Conservation (phyloP, 2,329 filamentous ascomycete genomes). For the Cladophialophora immunda region DNA sequence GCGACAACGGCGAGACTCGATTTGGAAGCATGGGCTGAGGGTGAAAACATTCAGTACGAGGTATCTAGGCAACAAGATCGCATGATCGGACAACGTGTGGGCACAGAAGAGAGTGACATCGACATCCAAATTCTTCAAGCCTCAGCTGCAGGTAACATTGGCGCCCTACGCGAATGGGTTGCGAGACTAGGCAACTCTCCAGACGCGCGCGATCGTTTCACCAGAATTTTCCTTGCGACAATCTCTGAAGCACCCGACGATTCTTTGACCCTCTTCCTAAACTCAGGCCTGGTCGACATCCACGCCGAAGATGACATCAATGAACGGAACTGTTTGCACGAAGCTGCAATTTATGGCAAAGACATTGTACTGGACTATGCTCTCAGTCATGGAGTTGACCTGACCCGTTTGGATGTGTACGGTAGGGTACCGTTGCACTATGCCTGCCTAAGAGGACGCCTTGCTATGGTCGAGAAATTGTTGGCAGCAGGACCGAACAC, state of each 20-base stretch:
- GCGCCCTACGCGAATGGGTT: slow-evolving; percentile 82
- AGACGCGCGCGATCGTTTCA: slow-evolving; percentile 78
- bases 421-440: slow-evolving; percentile 94
- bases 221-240: slow-evolving; percentile 86
- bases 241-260: slow-evolving; percentile 84
- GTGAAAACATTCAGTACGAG: slow-evolving; percentile 88
- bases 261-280: slow-evolving; percentile 77
- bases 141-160: slow-evolving; percentile 80
- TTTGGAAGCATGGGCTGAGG: slow-evolving; percentile 95
- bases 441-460: slow-evolving; percentile 90
- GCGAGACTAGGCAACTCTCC: slow-evolving; percentile 70
- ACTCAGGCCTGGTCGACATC: slow-evolving; percentile 85
- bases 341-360: slow-evolving; percentile 94
- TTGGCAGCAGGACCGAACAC: slow-evolving; percentile 75
- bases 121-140: slow-evolving; percentile 89
- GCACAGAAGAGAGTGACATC: slow-evolving; percentile 86
- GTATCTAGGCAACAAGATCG: slow-evolving; percentile 54
- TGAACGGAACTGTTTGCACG: slow-evolving; percentile 93
- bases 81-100: slow-evolving; percentile 53
- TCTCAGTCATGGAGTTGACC: slow-evolving; percentile 77
- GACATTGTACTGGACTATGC: slow-evolving; percentile 78
- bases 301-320: slow-evolving; percentile 97
- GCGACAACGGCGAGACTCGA: slow-evolving; percentile 96
- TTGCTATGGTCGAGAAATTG: slow-evolving; percentile 81
- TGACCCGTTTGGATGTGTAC: slow-evolving; percentile 87